Conservation (phyloP, 768 basidiomycete species). For the Boletus sp. region DNA sequence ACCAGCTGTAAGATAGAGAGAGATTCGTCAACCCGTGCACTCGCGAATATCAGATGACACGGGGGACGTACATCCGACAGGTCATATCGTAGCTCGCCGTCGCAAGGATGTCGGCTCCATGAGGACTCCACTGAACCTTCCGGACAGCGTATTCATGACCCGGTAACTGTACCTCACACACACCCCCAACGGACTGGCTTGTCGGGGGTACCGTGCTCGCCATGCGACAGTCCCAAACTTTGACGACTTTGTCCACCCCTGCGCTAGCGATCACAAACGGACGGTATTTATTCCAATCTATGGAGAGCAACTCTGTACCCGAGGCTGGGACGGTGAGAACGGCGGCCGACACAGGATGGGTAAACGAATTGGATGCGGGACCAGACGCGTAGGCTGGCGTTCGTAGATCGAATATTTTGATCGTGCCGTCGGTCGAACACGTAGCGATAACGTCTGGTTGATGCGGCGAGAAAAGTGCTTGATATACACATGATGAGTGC, state of each 20-base stretch:
- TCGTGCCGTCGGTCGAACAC: conserved; percentile 82
- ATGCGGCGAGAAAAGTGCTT: conserved; percentile 90
- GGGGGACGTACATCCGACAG: conserved; percentile 69
- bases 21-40: not conserved
- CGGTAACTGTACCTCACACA: conserved; percentile 63
- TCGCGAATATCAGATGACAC: not conserved
- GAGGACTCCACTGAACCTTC: conserved; percentile 87
- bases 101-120: conserved; percentile 65
- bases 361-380: conserved; percentile 53
- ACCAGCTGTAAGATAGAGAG: conserved; percentile 53
- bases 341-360: conserved; percentile 64
- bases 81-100: conserved; percentile 93
- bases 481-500: conserved; percentile 82
- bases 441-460: conserved; percentile 77
- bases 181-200: conserved; percentile 59
- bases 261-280: conserved; percentile 73
- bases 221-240: conserved; percentile 89
- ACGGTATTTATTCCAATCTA: conserved; percentile 94
- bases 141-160: conserved; percentile 92
- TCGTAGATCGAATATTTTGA: conserved; percentile 80
- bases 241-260: conserved; percentile 72
- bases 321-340: conserved; percentile 78
- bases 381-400: conserved; percentile 55
- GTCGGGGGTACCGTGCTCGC: conserved; percentile 50
- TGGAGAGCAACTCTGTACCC: conserved; percentile 68